Conservation (phyloP, 2,329 filamentous ascomycete species). For the Penicillium sp. region DNA sequence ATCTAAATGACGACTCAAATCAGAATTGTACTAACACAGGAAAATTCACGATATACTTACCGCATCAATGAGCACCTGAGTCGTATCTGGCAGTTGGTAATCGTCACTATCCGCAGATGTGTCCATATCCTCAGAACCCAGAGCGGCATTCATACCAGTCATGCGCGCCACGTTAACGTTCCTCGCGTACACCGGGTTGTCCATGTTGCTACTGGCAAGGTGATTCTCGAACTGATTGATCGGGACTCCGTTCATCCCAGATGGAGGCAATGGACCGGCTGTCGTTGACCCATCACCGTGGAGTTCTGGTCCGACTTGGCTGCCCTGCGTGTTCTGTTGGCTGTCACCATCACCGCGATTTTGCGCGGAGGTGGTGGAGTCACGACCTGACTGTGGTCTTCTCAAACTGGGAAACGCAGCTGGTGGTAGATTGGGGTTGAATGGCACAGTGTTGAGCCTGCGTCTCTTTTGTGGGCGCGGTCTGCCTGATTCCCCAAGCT, state of each 20-base stretch:
- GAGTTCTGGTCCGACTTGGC: background rate
- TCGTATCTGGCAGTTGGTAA: constrained; percentile 8
- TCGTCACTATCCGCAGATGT: constrained; percentile 19
- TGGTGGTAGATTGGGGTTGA: constrained; percentile 33
- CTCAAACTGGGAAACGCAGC: constrained; percentile 38
- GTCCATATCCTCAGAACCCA: background rate
- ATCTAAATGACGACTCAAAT: constrained; percentile 1
- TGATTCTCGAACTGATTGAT: constrained; percentile 14
- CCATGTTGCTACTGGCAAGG: constrained; percentile 23
- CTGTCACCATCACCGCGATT: background rate
- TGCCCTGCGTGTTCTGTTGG: background rate
- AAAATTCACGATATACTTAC: background rate
- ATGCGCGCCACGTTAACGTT: constrained; percentile 24
- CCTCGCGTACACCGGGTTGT: constrained; percentile 22
- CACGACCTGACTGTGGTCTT: constrained; percentile 4
- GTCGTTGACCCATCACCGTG: background rate
- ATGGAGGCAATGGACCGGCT: background rate
- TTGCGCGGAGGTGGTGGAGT: background rate
- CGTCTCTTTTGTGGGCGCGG: background rate
- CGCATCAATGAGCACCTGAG: constrained; percentile 5
- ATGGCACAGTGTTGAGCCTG: constrained; percentile 14
- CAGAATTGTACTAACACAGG: background rate
- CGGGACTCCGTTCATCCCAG: background rate
- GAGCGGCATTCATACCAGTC: background rate
- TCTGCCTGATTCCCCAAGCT: background rate